Conservation (phyloP, 176 grass and related monocot genomes). For the Metroxylon sagu region DNA sequence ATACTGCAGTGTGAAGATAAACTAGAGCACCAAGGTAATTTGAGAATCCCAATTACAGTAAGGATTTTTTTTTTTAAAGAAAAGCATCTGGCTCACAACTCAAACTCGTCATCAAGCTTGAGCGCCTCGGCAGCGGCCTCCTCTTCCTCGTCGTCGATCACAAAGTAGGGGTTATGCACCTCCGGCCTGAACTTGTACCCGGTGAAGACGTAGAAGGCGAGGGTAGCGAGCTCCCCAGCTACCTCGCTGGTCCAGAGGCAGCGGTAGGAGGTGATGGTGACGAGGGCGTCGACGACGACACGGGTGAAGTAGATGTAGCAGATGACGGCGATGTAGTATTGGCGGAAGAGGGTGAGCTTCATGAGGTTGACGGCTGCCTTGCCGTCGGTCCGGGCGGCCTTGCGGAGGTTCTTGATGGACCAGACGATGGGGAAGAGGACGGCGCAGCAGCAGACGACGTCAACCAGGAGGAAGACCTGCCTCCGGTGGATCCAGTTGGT, state of each 20-base stretch:
- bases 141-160: constrained; percentile 3
- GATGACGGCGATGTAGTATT: constrained; percentile 8
- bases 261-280: constrained; percentile 3
- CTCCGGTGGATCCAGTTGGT: not conserved
- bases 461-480: constrained; percentile 7
- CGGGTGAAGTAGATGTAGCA: constrained; percentile 13
- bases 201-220: constrained; percentile 5
- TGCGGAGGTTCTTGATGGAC: constrained; percentile 10
- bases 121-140: no score
- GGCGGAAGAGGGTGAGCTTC: constrained; percentile 14
- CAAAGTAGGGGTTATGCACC: constrained; percentile 3
- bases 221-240: constrained; percentile 1
- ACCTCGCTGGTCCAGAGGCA: constrained; percentile 11
- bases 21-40: no score
- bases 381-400: constrained; percentile 9
- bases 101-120: no score
- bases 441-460: constrained; percentile 6
- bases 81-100: no score
- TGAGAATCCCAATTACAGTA: no score
- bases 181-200: constrained; percentile 4
- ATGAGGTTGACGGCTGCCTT: constrained; percentile 5
- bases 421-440: constrained; percentile 12
- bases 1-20: no score
- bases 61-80: no score
- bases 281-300: constrained; percentile 2